These are phyloP conservation scores for Aureobasidium pullulans DNA, from an alignment of 2,329 filamentous ascomycete species.

Conservation along the genomic window DNA sequence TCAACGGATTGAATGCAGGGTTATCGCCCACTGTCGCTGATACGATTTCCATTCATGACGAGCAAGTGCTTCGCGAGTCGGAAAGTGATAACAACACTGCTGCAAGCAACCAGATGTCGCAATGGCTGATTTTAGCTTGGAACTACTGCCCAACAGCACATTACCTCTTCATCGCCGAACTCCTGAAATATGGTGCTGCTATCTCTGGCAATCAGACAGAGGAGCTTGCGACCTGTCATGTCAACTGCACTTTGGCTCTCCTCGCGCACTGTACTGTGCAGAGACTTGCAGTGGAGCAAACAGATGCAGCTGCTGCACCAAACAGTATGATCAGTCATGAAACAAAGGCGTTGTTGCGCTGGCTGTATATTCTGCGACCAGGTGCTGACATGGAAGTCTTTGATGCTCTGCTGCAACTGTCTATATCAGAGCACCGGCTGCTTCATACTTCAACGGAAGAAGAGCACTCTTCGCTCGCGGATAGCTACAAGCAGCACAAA, in stretches of 20 bases:
- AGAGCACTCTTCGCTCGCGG: background rate
- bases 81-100: background rate
- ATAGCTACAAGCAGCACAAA: background rate
- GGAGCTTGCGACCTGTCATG: background rate
- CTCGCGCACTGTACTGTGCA: background rate
- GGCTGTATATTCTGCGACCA: background rate
- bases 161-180: background rate
- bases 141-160: background rate
- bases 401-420: background rate
- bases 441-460: background rate
- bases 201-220: background rate
- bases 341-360: background rate
- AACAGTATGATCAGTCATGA: background rate
- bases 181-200: background rate
- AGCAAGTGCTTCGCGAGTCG: background rate
- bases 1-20: background rate
- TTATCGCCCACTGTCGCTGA: background rate
- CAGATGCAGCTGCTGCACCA: no score
- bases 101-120: background rate
- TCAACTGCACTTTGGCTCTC: background rate
- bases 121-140: background rate
- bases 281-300: background rate
- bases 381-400: slow-evolving; percentile 1
- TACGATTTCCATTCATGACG: background rate
- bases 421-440: background rate